A percentile compares a stretch with the other conserved stretches of the same genome.
Evolutionary conservation across 805 yeast genomes (phyloP).

Genomic region (Pichia scutulata): DNA sequence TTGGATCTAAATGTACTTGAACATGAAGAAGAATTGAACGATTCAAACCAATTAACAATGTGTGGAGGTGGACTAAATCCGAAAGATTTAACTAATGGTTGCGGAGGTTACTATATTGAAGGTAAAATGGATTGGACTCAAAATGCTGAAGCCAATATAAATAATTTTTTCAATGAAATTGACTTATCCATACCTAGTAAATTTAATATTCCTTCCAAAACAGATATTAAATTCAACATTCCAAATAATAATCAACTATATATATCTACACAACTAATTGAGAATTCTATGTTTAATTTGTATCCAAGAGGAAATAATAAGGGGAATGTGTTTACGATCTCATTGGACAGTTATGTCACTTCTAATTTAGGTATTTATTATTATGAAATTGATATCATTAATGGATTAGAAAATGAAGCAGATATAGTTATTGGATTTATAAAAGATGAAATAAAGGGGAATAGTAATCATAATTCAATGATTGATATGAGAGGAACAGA

Average conservation of each 20-base stretch:
- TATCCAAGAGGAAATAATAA: constrained; percentile 7
- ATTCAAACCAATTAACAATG: not conserved
- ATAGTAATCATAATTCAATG: constrained; percentile 3
- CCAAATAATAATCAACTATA: not conserved
- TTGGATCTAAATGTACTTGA: not conserved
- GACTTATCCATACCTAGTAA: constrained; percentile 4
- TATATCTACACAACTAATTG: constrained; percentile 1
- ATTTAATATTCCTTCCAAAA: constrained; percentile 1
- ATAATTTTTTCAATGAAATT: not conserved
- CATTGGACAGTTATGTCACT: not conserved
- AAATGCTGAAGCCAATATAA: not conserved
- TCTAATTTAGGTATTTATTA: constrained; percentile 39
- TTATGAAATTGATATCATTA: constrained; percentile 37
- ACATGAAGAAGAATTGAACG: not conserved
- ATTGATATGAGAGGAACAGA: constrained; percentile 42
- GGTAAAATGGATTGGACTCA: constrained; percentile 5
- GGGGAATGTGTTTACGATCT: not conserved
- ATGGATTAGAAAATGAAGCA: constrained; percentile 29
- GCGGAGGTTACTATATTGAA: constrained; percentile 2
- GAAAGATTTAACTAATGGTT: not conserved
- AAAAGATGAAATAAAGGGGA: constrained; percentile 18
- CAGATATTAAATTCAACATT: not conserved
- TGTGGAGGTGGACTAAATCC: not conserved
- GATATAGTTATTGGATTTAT: constrained; percentile 41
- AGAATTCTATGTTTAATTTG: constrained; percentile 4